phyloP scores from a whole-genome alignment of 306 rosid genomes.

The Cicer arietinum region DNA sequence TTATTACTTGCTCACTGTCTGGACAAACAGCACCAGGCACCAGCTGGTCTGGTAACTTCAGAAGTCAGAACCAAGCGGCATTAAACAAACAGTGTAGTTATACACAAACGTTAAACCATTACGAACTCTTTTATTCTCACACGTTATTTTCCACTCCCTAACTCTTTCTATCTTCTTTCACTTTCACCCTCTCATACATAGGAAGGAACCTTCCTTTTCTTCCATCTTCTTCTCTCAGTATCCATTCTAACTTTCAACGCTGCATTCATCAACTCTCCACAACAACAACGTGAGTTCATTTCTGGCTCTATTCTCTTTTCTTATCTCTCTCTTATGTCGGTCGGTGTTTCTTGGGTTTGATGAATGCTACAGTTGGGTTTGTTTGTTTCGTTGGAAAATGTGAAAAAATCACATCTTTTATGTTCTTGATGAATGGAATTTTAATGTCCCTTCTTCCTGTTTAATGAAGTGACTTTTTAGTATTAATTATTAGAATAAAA shows the following conservation, averaged over 20 bases:
- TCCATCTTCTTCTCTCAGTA: not conserved
- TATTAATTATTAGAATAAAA: not conserved
- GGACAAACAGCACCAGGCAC: not conserved
- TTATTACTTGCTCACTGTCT: not conserved
- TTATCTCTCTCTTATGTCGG: not conserved
- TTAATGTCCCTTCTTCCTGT: constrained; percentile 27
- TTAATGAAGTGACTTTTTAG: constrained; percentile 20
- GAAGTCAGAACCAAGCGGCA: constrained; percentile 42
- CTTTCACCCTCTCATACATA: constrained; percentile 18
- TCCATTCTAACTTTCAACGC: not conserved
- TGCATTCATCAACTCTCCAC: constrained; percentile 36
- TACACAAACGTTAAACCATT: constrained; percentile 24
- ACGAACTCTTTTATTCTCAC: constrained; percentile 43
- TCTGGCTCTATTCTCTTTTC: constrained; percentile 42
- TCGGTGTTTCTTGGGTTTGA: constrained; percentile 47
- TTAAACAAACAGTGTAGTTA: constrained; percentile 31
- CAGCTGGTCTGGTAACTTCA: constrained; percentile 49
- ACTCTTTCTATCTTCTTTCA: constrained; percentile 15
- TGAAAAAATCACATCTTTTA: not conserved
- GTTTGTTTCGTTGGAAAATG: constrained; percentile 29
- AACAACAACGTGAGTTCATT: constrained; percentile 41
- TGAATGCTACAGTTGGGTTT: constrained; percentile 32
- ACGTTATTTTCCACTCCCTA: not conserved
- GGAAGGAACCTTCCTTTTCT: constrained; percentile 38
- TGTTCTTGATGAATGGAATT: constrained; percentile 4